These are phyloP conservation scores for Thelonectria blattea DNA, from an alignment of 2,329 filamentous ascomycete genomes.

Conservation along the genomic window DNA sequence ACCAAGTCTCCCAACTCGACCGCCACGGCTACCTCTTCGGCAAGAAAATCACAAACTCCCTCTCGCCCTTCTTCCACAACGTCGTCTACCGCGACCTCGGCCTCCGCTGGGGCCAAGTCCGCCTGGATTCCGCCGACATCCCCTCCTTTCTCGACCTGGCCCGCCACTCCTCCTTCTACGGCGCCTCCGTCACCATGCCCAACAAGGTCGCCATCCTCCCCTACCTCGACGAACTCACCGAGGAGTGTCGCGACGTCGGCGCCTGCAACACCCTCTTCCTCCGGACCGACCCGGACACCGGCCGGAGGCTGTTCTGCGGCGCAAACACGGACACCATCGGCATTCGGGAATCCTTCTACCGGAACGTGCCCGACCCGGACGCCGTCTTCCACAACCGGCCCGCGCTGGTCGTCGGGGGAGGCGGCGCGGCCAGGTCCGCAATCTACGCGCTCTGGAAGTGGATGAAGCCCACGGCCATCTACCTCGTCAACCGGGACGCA, in stretches of 20 bases:
- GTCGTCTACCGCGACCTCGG: conserved; percentile 58
- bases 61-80: conserved; percentile 61
- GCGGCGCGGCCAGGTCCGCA: conserved; percentile 78
- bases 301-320: conserved; percentile 65
- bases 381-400: conserved; percentile 62
- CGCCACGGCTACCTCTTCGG: conserved; percentile 63
- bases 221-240: conserved; percentile 74
- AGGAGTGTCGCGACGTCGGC: conserved; percentile 74
- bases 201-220: conserved; percentile 80
- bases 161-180: conserved; percentile 65
- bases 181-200: conserved; percentile 81
- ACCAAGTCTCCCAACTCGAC: conserved; percentile 42
- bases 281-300: conserved; percentile 49
- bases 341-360: conserved; percentile 73
- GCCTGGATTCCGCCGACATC: conserved; percentile 60
- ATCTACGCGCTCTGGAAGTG: conserved; percentile 76
- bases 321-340: conserved; percentile 85
- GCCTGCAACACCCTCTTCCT: conserved; percentile 83
- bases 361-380: conserved; percentile 56
- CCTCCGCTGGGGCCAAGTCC: conserved; percentile 58
- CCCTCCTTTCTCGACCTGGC: conserved; percentile 57
- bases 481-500: conserved; percentile 77
- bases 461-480: conserved; percentile 71
- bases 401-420: conserved; percentile 77
- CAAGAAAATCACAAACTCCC: conserved; percentile 60